These are phyloP conservation scores for Candida easanensis DNA, from an alignment of 805 yeast genomes.

Conservation along the genomic window DNA sequence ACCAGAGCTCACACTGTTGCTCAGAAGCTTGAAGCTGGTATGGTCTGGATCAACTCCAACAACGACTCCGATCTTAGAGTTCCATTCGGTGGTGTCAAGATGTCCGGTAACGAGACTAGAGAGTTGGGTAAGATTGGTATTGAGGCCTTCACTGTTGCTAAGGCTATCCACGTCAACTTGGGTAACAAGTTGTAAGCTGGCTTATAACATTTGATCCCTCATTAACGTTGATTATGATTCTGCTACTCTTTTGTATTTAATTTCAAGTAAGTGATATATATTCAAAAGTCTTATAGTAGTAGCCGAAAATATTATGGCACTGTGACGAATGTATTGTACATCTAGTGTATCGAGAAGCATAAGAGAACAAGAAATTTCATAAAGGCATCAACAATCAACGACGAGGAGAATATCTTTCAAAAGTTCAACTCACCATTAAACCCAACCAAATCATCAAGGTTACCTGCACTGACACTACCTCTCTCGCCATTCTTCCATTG, in stretches of 20 bases:
- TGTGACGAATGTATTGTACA: too few relatives aligned
- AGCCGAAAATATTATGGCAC: too few relatives aligned
- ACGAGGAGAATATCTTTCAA: neutral
- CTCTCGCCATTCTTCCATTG: neutral
- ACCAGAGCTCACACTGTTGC: constrained; percentile 39
- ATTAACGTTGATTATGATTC: too few relatives aligned
- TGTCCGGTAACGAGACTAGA: constrained; percentile 59
- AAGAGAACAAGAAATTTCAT: too few relatives aligned
- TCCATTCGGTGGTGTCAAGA: constrained; percentile 71
- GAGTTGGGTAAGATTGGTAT: constrained; percentile 69
- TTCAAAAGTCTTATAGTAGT: too few relatives aligned
- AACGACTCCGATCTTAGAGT: constrained; percentile 53
- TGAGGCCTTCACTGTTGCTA: constrained; percentile 58
- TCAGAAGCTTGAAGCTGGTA: constrained; percentile 41
- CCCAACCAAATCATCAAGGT: constrained; percentile 12
- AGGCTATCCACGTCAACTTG: constrained; percentile 70
- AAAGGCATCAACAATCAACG: neutral
- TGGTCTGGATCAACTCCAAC: constrained; percentile 59
- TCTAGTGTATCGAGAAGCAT: too few relatives aligned
- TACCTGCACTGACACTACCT: constrained; percentile 1
- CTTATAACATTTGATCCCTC: neutral
- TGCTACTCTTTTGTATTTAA: too few relatives aligned
- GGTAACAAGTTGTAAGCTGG: constrained; percentile 29
- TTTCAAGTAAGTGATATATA: too few relatives aligned
- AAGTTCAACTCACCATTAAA: constrained; percentile 16